phyloP scores from a whole-genome alignment of 306 rosid genomes.

The Pyrus pyrifolia region DNA sequence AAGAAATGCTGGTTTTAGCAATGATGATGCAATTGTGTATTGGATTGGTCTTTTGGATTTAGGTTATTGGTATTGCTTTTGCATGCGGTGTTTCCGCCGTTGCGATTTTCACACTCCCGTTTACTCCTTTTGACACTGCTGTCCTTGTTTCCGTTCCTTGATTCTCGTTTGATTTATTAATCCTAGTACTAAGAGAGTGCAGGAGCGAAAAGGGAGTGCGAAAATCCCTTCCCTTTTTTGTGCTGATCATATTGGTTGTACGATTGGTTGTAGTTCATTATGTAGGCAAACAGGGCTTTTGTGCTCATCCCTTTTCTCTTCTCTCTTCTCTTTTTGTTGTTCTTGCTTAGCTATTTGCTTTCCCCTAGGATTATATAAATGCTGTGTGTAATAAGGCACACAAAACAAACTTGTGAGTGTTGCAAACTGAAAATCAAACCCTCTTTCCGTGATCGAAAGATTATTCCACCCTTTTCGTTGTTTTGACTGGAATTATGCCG shows the following conservation, averaged over 20 bases:
- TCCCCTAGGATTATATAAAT: neutral
- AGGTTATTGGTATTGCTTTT: neutral
- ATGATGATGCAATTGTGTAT: neutral
- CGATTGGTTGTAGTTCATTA: neutral
- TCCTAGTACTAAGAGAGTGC: too few relatives aligned
- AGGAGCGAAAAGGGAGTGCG: too few relatives aligned
- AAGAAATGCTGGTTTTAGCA: conserved; percentile 13
- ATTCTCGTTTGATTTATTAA: too few relatives aligned
- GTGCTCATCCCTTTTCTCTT: neutral
- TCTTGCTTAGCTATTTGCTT: neutral
- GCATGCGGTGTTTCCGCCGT: neutral
- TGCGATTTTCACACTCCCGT: too few relatives aligned
- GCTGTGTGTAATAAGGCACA: neutral
- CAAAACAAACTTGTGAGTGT: neutral
- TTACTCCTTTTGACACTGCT: neutral
- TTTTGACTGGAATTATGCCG: neutral
- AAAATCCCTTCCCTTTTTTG: too few relatives aligned
- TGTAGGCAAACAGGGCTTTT: neutral
- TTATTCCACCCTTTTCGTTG: neutral
- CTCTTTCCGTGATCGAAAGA: neutral
- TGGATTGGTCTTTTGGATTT: neutral
- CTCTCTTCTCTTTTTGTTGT: neutral
- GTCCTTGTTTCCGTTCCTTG: neutral
- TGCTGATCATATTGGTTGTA: neutral
- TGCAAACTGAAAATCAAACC: neutral